Evolutionary conservation across 164 flowering plant species (phyloP).

Genomic region (Nymphaea colorata): DNA sequence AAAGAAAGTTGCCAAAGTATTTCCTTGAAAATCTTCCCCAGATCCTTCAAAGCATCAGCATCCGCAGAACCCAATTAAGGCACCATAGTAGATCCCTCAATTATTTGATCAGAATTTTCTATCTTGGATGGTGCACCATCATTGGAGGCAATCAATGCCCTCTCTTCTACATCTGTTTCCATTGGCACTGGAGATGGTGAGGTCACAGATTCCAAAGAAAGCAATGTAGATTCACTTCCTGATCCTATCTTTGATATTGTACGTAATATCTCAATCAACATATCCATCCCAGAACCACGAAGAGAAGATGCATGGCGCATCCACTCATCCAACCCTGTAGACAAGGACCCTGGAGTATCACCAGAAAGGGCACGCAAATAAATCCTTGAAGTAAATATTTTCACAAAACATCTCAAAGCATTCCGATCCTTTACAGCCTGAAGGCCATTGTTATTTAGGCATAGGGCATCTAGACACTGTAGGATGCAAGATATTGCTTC

Average conservation of each 20-base stretch:
- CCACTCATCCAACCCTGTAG: constrained; percentile 78
- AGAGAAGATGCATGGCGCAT: constrained; percentile 82
- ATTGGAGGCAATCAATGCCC: constrained; percentile 23
- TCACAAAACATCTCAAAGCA: constrained; percentile 85
- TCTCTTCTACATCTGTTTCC: constrained; percentile 74
- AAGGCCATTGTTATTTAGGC: constrained; percentile 74
- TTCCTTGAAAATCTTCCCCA: constrained; percentile 62
- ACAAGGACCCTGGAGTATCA: constrained; percentile 63
- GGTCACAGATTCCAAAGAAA: constrained; percentile 23
- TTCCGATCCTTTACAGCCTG: constrained; percentile 80
- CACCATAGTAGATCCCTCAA: constrained; percentile 36
- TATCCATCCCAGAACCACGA: constrained; percentile 75
- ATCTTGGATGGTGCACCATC: constrained; percentile 35
- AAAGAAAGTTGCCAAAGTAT: constrained; percentile 74
- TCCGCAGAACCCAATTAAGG: constrained; percentile 70
- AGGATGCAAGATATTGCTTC: constrained; percentile 88
- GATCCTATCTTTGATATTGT: constrained; percentile 54
- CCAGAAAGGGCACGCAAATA: constrained; percentile 65
- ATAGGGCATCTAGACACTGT: constrained; percentile 87
- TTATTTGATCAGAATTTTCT: constrained; percentile 32
- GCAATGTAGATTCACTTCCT: constrained; percentile 28
- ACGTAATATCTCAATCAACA: constrained; percentile 69
- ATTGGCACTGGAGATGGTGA: constrained; percentile 53
- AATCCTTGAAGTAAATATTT: constrained; percentile 65
- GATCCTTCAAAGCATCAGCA: constrained; percentile 76